A percentile compares a stretch with the other conserved stretches of the same genome.
These are phyloP conservation scores for Pythium diclinum DNA, from an alignment of 352 stramenopile genomes.

Conservation along the genomic window DNA sequence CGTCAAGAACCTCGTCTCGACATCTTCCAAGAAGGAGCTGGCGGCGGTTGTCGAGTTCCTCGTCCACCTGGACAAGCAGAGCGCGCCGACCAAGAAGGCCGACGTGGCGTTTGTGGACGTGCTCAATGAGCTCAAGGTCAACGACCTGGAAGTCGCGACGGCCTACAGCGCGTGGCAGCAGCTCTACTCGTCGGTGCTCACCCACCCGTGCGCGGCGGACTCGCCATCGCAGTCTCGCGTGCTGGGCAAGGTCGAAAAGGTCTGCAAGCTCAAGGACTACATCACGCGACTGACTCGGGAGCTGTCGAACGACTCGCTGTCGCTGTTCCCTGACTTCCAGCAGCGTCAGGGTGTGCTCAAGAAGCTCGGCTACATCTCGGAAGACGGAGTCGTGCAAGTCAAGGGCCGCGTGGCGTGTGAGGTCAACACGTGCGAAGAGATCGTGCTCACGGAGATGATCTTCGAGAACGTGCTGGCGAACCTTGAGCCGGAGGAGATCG, in stretches of 20 bases:
- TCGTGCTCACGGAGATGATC: conserved; percentile 98
- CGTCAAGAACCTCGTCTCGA: conserved; percentile 55
- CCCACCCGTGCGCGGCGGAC: conserved; percentile 43
- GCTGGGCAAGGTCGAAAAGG: conserved; percentile 67
- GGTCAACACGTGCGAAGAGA: conserved; percentile 97
- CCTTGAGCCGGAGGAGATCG: conserved; percentile 96
- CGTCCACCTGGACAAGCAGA: conserved; percentile 72
- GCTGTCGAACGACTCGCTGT: conserved; percentile 88
- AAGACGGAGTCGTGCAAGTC: conserved; percentile 86
- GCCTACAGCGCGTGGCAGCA: conserved; percentile 63
- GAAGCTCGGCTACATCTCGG: conserved; percentile 93
- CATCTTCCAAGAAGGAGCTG: conserved; percentile 72
- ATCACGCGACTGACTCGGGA: conserved; percentile 52
- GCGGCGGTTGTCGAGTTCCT: conserved; percentile 70
- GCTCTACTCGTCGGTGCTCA: conserved; percentile 46
- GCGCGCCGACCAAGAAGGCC: conserved; percentile 36
- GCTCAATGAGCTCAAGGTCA: conserved; percentile 71
- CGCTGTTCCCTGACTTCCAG: conserved; percentile 97
- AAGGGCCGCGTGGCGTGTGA: conserved; percentile 98
- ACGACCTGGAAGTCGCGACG: conserved; percentile 73
- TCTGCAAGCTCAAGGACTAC: conserved; percentile 72
- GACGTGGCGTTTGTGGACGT: conserved; percentile 62
- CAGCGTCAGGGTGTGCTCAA: conserved; percentile 91
- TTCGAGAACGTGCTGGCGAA: conserved; percentile 98
- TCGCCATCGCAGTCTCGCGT: conserved; percentile 35